phyloP scores from a whole-genome alignment of 495 filamentous ascomycete species.

The Daldinia vernicosa region DNA sequence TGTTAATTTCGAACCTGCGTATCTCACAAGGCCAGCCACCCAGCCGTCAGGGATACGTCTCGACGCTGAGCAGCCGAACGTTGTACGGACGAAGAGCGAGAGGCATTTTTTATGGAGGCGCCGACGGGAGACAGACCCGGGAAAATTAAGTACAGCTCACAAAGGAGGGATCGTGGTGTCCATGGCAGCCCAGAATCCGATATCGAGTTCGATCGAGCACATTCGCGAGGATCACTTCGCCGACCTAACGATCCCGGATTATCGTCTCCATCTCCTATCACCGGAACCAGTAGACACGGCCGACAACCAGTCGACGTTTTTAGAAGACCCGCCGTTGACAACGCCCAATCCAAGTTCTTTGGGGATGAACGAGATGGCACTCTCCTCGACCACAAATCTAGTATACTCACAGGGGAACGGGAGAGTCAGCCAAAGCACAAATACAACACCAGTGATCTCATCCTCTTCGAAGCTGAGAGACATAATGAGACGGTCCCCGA shows the following conservation, averaged over 20 bases:
- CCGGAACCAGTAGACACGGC: constrained; percentile 19
- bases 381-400: constrained; percentile 32
- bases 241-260: constrained; percentile 42
- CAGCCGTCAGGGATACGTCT: constrained; percentile 15
- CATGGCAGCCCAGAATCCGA: constrained; percentile 18
- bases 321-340: constrained; percentile 22
- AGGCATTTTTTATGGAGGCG: constrained; percentile 48
- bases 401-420: constrained; percentile 5
- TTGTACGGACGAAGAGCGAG: constrained; percentile 25
- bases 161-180: constrained; percentile 21
- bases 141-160: constrained; percentile 17
- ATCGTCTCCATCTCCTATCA: constrained; percentile 39
- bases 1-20: neutral
- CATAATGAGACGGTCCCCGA: constrained; percentile 41
- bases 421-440: constrained; percentile 14
- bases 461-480: constrained; percentile 45
- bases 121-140: constrained; percentile 39
- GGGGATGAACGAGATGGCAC: constrained; percentile 17
- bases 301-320: constrained; percentile 28
- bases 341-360: constrained; percentile 20
- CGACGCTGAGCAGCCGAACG: constrained; percentile 5
- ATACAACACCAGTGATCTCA: constrained; percentile 46
- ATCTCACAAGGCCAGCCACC: constrained; percentile 14
- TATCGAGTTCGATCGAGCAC: constrained; percentile 20
- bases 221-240: constrained; percentile 36